These are phyloP conservation scores for Boletus rufocinnamomeus DNA, from an alignment of 768 basidiomycete genomes.

Conservation along the genomic window DNA sequence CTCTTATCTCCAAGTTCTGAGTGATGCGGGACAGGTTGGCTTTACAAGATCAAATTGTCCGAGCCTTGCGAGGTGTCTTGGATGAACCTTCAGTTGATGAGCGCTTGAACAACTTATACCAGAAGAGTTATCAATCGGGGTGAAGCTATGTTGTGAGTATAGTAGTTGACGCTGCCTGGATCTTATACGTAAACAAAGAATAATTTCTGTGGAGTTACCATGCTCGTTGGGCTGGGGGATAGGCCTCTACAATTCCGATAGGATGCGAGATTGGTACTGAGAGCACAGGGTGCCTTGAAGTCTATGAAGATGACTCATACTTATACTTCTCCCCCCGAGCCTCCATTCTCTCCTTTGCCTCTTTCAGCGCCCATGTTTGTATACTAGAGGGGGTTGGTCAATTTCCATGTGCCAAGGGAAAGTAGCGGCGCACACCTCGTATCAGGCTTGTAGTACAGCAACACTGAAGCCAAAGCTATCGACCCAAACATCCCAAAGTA, in stretches of 20 bases:
- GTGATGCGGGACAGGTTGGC: background rate
- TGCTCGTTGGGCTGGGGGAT: background rate
- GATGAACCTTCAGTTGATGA: background rate
- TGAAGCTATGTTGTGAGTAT: background rate
- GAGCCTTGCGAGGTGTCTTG: background rate
- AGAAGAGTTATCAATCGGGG: background rate
- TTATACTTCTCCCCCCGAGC: constrained; percentile 88
- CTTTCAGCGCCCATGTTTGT: constrained; percentile 88
- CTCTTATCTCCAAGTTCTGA: background rate
- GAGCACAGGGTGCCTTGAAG: constrained; percentile 3
- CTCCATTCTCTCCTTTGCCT: constrained; percentile 89
- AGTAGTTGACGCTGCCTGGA: background rate
- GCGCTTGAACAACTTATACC: background rate
- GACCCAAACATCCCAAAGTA: constrained; percentile 90
- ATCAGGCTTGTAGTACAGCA: constrained; percentile 91
- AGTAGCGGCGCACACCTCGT: constrained; percentile 62
- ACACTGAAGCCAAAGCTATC: constrained; percentile 71
- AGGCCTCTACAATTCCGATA: background rate
- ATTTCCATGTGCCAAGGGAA: constrained; percentile 3
- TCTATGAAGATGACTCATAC: constrained; percentile 62
- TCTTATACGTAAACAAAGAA: background rate
- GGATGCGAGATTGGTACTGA: constrained; percentile 7
- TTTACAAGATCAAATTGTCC: background rate
- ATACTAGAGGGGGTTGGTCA: constrained; percentile 52
- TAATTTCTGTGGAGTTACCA: background rate